Conservation (phyloP, 2,329 filamentous ascomycete genomes). For the Hyphodiscus sp. region DNA sequence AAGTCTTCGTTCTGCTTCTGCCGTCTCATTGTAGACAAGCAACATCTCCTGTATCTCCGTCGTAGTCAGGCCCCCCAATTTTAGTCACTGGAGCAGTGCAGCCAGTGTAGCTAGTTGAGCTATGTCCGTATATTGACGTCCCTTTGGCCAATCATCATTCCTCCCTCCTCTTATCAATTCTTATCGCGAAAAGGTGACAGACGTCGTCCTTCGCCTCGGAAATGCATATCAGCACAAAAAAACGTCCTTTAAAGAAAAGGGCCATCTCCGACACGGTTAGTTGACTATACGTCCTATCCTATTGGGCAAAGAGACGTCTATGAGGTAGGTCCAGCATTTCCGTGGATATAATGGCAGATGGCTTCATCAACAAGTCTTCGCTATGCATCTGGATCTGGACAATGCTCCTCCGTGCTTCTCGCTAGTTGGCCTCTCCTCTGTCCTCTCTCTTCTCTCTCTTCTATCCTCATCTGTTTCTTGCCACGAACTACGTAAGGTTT, state of each 20-base stretch:
- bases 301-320: background rate
- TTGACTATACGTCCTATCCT: background rate
- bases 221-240: background rate
- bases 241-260: background rate
- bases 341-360: slow-evolving; percentile 5
- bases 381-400: background rate
- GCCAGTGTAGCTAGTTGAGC: too few relatives aligned
- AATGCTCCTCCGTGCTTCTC: too few relatives aligned
- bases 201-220: background rate
- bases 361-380: background rate
- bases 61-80: background rate
- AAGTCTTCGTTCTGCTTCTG: too few relatives aligned
- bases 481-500: background rate
- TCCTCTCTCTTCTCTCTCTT: background rate
- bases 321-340: slow-evolving; percentile 2
- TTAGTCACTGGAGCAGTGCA: background rate
- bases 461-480: background rate
- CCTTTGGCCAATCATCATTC: background rate
- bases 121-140: background rate
- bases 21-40: too few relatives aligned
- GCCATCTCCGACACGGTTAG: background rate
- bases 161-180: background rate
- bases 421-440: background rate
- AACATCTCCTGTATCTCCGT: background rate
- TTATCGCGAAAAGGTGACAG: background rate